Evolutionary conservation across 306 rosid genomes (phyloP), one percentile per base, ranked within the genome.

Genomic region (Senna siamea): DNA sequence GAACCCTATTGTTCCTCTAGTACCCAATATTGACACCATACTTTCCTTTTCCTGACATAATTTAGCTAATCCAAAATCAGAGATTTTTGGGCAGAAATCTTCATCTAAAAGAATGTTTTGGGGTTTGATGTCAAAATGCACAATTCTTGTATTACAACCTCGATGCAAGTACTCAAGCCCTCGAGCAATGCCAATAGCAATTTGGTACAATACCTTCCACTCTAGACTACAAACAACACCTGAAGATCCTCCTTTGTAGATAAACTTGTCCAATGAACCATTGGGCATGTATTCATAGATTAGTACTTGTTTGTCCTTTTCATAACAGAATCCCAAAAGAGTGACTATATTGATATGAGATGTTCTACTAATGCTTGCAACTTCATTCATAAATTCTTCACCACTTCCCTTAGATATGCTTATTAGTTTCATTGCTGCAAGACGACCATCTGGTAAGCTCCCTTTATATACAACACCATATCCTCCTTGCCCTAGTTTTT

Each of bases 81-180:
- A 14, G 0, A 14, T 46, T 14, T 44, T 46, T 14, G 51, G 51
- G 2, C 51, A 14, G 4, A 46, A 46, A 2, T 46, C 51, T 46
- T 46, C 51, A 14, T 46, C 51, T 6, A 46, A 5, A 12, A 14
- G 18, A 46, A 46, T 46, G 17, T 46, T 46, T 5, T 46, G 51
- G 5, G 51, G 51, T 46, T 46, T 46, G 18, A 46, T 46, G 18
- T 46, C 51, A 5, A 46, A 4, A 46, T 46, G 51, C 18, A 46
- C 1, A 46, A 46, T 51, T 51, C 26, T 51, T 2, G 56, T 51
- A 7, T 51, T 51, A 18, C 56, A 51, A 5, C 56, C 56, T 1
- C 68, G 71, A 35, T 85, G 88, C 11, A 86, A 72, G 70, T 86
- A 86, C 4, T 86, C 85, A 5, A 86, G 46, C 9, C 84, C 90